Conservation (phyloP, 352 stramenopile genomes). For the Globisporangium solare region DNA sequence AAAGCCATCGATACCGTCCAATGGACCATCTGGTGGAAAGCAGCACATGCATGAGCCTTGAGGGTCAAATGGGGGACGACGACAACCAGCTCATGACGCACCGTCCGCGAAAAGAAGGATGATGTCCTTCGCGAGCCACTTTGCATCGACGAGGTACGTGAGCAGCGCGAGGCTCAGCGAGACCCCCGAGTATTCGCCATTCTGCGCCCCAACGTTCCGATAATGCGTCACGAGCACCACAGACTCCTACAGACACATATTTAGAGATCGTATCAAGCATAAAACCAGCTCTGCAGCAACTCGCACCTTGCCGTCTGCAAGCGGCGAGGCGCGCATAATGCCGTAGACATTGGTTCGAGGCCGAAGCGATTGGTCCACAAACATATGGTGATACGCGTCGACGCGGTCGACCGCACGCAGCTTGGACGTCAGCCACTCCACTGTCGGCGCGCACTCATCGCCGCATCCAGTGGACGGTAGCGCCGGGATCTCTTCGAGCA, state of each 20-base stretch:
- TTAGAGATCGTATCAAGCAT: not conserved
- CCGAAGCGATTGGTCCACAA: conserved; percentile 16
- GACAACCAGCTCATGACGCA: conserved; percentile 13
- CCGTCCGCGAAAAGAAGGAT: conserved; percentile 73
- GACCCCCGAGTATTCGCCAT: conserved; percentile 48
- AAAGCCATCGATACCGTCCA: conserved; percentile 58
- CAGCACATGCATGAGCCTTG: not conserved
- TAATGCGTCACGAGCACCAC: conserved; percentile 74
- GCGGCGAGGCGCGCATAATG: conserved; percentile 65
- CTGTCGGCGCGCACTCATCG: conserved; percentile 36
- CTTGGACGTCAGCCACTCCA: conserved; percentile 61
- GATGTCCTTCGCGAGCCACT: conserved; percentile 84
- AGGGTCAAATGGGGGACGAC: not conserved
- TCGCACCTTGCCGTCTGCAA: conserved; percentile 66
- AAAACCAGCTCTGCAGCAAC: not conserved
- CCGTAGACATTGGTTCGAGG: conserved; percentile 69
- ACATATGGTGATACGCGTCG: conserved; percentile 53
- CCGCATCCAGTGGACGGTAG: conserved; percentile 31
- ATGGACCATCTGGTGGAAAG: conserved; percentile 38
- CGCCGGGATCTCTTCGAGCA: conserved; percentile 26
- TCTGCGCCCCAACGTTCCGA: conserved; percentile 38
- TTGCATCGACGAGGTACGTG: conserved; percentile 46
- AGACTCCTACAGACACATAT: conserved; percentile 29
- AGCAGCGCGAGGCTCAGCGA: conserved; percentile 56
- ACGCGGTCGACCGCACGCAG: conserved; percentile 51